A percentile compares a stretch with the other conserved stretches of the same genome.
Evolutionary conservation across 2,329 filamentous ascomycete genomes (phyloP).

Genomic region (Ceratocystis papillata): DNA sequence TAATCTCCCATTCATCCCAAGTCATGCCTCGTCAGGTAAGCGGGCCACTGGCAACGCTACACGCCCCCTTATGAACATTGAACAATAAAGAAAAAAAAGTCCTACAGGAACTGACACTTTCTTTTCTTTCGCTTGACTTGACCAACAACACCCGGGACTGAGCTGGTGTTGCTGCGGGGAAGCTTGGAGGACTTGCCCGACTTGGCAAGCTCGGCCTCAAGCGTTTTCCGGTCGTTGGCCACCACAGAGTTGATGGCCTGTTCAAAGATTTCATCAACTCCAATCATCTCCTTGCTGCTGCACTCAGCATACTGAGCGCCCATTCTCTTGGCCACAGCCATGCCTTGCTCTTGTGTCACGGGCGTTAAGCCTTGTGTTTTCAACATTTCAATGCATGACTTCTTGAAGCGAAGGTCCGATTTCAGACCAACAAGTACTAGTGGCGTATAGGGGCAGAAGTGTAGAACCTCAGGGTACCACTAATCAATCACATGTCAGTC

Average conservation of each 20-base stretch:
- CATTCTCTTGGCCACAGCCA: slow-evolving; percentile 85
- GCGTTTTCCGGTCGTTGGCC: slow-evolving; percentile 60
- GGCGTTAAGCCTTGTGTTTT: slow-evolving; percentile 95
- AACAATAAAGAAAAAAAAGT: slow-evolving; percentile 15
- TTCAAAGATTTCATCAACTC: slow-evolving; percentile 94
- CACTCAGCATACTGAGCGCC: slow-evolving; percentile 93
- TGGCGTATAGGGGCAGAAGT: slow-evolving; percentile 96
- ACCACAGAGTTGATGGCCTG: slow-evolving; percentile 83
- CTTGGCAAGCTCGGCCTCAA: slow-evolving; percentile 40
- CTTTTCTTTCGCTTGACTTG: slow-evolving; percentile 68
- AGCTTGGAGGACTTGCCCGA: slow-evolving; percentile 31
- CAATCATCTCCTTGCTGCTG: slow-evolving; percentile 93
- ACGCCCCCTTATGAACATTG: slow-evolving; percentile 9
- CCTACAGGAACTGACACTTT: slow-evolving; percentile 67
- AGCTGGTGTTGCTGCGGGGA: slow-evolving; percentile 33
- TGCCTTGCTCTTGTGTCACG: slow-evolving; percentile 82
- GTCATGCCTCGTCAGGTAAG: slow-evolving; percentile 16
- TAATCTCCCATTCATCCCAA: background rate
- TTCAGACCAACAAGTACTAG: slow-evolving; percentile 94
- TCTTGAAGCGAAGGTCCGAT: slow-evolving; percentile 89
- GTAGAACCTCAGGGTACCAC: slow-evolving; percentile 99
- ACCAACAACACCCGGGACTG: slow-evolving; percentile 30
- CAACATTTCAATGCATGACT: slow-evolving; percentile 95
- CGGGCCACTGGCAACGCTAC: background rate
- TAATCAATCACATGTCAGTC: slow-evolving; percentile 32